Conservation (phyloP, 805 yeast species). For the Candida krabiensis region DNA sequence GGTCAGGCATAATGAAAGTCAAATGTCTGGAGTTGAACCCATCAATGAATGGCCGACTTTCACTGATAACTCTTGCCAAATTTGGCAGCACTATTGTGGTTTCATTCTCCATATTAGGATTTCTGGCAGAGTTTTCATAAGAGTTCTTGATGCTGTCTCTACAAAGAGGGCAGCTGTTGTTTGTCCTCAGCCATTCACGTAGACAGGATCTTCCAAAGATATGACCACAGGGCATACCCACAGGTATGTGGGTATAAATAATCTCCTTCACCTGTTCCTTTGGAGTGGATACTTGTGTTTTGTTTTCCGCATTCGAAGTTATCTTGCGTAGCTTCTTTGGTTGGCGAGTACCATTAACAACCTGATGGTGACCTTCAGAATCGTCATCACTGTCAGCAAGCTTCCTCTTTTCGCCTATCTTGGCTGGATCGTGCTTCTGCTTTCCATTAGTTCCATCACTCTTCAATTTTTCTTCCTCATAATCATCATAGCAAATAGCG, state of each 20-base stretch:
- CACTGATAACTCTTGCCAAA: constrained; percentile 34
- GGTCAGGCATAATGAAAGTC: constrained; percentile 32
- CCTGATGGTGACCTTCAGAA: constrained; percentile 3
- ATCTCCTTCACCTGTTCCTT: constrained; percentile 23
- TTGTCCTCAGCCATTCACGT: constrained; percentile 74
- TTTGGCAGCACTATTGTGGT: constrained; percentile 38
- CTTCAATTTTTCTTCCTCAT: constrained; percentile 31
- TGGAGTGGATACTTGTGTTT: constrained; percentile 15
- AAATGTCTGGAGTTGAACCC: constrained; percentile 32
- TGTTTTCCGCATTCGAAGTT: constrained; percentile 10
- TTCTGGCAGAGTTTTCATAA: constrained; percentile 19
- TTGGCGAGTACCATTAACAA: constrained; percentile 6
- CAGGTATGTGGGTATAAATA: constrained; percentile 57
- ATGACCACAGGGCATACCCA: constrained; percentile 82
- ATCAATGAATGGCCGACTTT: constrained; percentile 30
- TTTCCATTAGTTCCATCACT: constrained; percentile 13
- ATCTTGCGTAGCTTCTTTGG: constrained; percentile 13
- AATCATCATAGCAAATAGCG: constrained; percentile 65
- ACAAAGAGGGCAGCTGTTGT: constrained; percentile 85
- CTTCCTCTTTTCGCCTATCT: constrained; percentile 19
- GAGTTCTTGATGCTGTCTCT: constrained; percentile 50
- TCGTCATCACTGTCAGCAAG: constrained; percentile 9
- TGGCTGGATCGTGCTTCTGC: background rate
- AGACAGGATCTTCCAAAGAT: constrained; percentile 85
- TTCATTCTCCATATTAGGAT: constrained; percentile 15